Evolutionary conservation across 768 basidiomycete genomes (phyloP), one percentile per base, ranked within the genome.

Genomic region (Hericium rajendrae): DNA sequence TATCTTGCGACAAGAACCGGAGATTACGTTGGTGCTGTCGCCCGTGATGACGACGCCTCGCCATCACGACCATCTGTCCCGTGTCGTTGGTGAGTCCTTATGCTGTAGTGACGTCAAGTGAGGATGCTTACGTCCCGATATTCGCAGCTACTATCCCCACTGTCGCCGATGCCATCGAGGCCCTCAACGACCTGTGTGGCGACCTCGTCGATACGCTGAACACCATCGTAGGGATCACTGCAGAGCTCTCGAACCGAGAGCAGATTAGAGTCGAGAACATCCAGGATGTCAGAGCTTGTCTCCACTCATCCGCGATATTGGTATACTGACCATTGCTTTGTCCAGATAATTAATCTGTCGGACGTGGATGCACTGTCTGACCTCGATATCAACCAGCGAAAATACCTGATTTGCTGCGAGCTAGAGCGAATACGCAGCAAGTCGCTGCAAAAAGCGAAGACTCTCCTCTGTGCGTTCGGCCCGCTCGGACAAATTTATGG

Each of bases 231-330:
- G 83, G 84, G 62, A 71, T 93, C 13, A 77, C 81, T 4, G 82
- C 82, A 0, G 89, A 92, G 68, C 71, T 94, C 26, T 77, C 80
- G 2, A 79, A 85, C n/a, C 81, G 75, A 46, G 83, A 89, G n/a
- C 80, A 83, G 51, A 80, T 89, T 52, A 74, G 79, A 15, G 75
- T 88, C 6, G 85, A 88, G 18, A 85, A 85, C 58, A 78, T 88
- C 15, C 78, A 81, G 55, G 86, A 91, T 72, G 86, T 86, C 58
- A n/a, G 76, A 65, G 8, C 28, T 4, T 10, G 18, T 6, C 32
- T 22, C 6, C 11, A 2, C 22, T 22, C 22, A 2, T 22, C 22
- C 22, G 22, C 22, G 22, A 22, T 22, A 22, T 22, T 22, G 22
- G 22, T 22, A 22, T 22, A 22, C 22, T 22, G 2, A 22, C 22